These are phyloP conservation scores for Nicotiana obtusifolia DNA, from an alignment of 257 asterid genomes.

Conservation along the genomic window DNA sequence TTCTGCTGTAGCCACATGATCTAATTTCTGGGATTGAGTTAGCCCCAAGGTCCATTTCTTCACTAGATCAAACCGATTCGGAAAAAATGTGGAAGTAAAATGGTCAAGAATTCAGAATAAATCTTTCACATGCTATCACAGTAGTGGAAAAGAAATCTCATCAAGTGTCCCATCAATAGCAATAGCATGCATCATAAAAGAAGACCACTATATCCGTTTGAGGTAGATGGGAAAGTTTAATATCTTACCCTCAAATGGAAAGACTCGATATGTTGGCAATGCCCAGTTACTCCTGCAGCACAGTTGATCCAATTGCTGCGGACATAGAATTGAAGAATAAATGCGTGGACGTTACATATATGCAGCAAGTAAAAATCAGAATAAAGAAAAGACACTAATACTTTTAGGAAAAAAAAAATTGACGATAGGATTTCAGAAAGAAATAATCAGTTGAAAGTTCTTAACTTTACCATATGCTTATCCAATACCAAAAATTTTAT, in stretches of 20 bases:
- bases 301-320: constrained; percentile 28
- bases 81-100: neutral
- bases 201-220: neutral
- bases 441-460: neutral
- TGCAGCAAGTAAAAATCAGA: neutral
- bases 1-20: neutral
- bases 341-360: neutral
- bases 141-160: neutral
- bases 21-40: neutral
- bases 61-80: neutral
- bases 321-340: neutral
- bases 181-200: neutral
- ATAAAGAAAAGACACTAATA: neutral
- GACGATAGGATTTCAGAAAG: neutral
- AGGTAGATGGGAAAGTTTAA: neutral
- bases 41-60: neutral
- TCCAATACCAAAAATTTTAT: neutral
- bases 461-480: neutral
- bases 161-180: neutral
- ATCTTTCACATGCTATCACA: neutral
- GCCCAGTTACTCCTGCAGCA: constrained; percentile 17
- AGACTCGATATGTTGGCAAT: constrained; percentile 21
- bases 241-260: constrained; percentile 14
- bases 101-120: neutral
- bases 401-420: neutral